phyloP scores from a whole-genome alignment of 2,329 filamentous ascomycete genomes.

The Didymella segeticola region DNA sequence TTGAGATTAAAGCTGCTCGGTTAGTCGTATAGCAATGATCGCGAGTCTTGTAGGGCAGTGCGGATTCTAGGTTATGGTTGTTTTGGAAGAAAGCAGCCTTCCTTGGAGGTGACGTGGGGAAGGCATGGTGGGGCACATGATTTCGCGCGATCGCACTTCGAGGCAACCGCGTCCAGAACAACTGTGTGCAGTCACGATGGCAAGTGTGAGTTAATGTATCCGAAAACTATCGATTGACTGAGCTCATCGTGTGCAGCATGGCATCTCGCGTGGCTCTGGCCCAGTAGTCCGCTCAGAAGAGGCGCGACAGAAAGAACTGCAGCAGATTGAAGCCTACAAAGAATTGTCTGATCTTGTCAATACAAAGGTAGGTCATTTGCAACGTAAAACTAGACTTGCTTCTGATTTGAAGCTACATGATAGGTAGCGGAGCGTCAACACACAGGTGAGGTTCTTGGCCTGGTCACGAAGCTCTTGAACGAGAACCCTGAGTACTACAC shows the following conservation, averaged over 20 bases:
- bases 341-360: slow-evolving; percentile 72
- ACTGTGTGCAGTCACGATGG: slow-evolving; percentile 37
- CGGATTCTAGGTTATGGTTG: slow-evolving; percentile 20
- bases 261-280: slow-evolving; percentile 68
- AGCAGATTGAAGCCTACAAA: slow-evolving; percentile 78
- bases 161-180: slow-evolving; percentile 21
- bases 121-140: slow-evolving; percentile 39
- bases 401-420: neutral
- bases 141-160: slow-evolving; percentile 28
- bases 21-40: slow-evolving; percentile 43
- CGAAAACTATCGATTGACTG: neutral
- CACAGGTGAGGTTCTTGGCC: slow-evolving; percentile 65
- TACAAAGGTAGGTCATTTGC: slow-evolving; percentile 59
- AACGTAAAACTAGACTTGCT: neutral
- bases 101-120: slow-evolving; percentile 25
- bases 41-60: slow-evolving; percentile 27
- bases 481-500: slow-evolving; percentile 91
- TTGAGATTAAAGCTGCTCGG: slow-evolving; percentile 37
- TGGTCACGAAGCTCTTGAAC: slow-evolving; percentile 74
- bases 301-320: slow-evolving; percentile 72
- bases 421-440: slow-evolving; percentile 57
- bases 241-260: slow-evolving; percentile 69
- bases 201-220: slow-evolving; percentile 46
- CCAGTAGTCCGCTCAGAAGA: slow-evolving; percentile 70
- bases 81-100: slow-evolving; percentile 22